Percentiles rank a stretch among this genome's conserved stretches.
Evolutionary conservation across 2,329 filamentous ascomycete genomes (phyloP).

Genomic region (Exophiala sp.): DNA sequence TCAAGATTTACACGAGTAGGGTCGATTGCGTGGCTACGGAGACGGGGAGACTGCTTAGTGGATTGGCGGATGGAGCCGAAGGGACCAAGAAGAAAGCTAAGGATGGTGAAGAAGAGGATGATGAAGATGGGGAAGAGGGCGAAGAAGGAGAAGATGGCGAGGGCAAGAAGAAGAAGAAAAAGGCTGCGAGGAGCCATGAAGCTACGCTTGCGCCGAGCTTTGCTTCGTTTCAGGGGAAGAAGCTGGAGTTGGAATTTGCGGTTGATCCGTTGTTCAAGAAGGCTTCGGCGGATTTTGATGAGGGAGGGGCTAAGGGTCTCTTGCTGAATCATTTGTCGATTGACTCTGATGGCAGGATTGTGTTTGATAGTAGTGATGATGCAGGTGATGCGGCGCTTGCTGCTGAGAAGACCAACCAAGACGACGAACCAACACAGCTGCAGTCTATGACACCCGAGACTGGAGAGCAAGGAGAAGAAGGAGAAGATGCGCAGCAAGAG

Average conservation of each 20-base stretch:
- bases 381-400: constrained; percentile 50
- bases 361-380: constrained; percentile 98
- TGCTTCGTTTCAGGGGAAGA: constrained; percentile 84
- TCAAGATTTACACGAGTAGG: constrained; percentile 98
- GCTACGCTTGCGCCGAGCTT: constrained; percentile 90
- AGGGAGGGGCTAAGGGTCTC: constrained; percentile 92
- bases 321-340: constrained; percentile 96
- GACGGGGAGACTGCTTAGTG: constrained; percentile 90
- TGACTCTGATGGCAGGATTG: constrained; percentile 84
- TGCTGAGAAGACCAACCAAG: constrained; percentile 31
- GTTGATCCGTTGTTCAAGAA: constrained; percentile 99
- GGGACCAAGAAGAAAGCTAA: constrained; percentile 62
- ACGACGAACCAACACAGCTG: constrained; percentile 44
- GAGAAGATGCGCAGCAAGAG: constrained; percentile 42
- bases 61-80: constrained; percentile 76
- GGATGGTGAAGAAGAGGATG: constrained; percentile 63
- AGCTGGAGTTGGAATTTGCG: constrained; percentile 93
- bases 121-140: constrained; percentile 57
- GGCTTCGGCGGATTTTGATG: constrained; percentile 95
- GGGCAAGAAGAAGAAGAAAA: constrained; percentile 64
- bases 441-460: constrained; percentile 27
- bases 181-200: constrained; percentile 76
- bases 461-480: constrained; percentile 27
- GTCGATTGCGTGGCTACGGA: constrained; percentile 98
- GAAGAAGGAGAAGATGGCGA: constrained; percentile 44